Percentiles rank a stretch among this genome's conserved stretches.
phyloP scores from a whole-genome alignment of 2,329 filamentous ascomycete species.

The Purpureocillium takamizusanense region DNA sequence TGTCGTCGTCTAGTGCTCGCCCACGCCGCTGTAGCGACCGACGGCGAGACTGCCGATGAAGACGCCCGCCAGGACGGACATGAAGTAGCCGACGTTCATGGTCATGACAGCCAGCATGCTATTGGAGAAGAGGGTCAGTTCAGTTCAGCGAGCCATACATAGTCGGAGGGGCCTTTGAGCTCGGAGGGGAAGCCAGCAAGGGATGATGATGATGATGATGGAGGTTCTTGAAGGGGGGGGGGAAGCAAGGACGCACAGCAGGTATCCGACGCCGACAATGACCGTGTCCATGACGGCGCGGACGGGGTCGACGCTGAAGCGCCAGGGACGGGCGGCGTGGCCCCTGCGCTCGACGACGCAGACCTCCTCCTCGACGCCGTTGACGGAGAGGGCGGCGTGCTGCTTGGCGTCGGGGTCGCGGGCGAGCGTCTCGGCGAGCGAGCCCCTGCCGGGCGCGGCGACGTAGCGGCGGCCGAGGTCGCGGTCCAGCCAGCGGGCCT shows the following conservation, averaged over 20 bases:
- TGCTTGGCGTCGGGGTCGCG: conserved; percentile 53
- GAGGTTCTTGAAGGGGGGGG: conserved; percentile 1
- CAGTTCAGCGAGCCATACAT: no score
- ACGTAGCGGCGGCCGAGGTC: conserved; percentile 72
- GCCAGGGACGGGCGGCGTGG: conserved; percentile 57
- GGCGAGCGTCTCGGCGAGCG: conserved; percentile 49
- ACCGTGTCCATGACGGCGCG: conserved; percentile 62
- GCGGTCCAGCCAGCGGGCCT: conserved; percentile 56
- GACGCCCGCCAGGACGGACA: conserved; percentile 67
- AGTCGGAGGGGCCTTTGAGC: no score
- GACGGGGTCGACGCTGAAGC: conserved; percentile 70
- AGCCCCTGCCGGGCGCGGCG: conserved; percentile 55
- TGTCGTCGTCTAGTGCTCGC: conserved; percentile 30
- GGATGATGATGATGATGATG: no score
- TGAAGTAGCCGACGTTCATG: conserved; percentile 76
- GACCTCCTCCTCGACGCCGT: conserved; percentile 75
- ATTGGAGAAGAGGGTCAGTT: not conserved
- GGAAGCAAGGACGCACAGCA: conserved; percentile 59
- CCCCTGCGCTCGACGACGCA: conserved; percentile 56
- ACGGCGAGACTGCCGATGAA: conserved; percentile 82
- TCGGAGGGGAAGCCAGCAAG: no score
- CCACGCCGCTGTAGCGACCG: conserved; percentile 53
- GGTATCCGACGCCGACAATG: conserved; percentile 69
- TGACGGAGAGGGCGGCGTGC: conserved; percentile 59
- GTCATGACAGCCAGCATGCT: conserved; percentile 94